These are phyloP conservation scores for Phyllosticta citrichinensis DNA, from an alignment of 2,329 filamentous ascomycete species.

Conservation along the genomic window DNA sequence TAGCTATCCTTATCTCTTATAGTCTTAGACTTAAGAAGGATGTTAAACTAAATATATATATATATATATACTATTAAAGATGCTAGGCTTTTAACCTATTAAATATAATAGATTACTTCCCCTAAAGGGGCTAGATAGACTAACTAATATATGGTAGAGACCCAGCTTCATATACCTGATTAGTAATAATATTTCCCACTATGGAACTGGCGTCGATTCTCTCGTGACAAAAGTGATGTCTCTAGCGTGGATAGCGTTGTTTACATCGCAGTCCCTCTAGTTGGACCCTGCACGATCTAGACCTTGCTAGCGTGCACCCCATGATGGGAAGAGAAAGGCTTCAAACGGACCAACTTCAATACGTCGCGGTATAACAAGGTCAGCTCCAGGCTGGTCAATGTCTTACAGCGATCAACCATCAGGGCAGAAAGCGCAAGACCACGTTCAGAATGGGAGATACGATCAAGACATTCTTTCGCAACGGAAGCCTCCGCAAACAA, in stretches of 20 bases:
- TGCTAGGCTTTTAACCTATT: no score
- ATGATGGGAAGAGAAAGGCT: background rate
- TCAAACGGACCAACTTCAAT: background rate
- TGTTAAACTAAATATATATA: background rate
- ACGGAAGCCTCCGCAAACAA: background rate
- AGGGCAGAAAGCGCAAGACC: background rate
- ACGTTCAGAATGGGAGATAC: background rate
- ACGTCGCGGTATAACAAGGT: background rate
- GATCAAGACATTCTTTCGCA: background rate
- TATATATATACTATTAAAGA: background rate
- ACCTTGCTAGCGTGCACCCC: background rate
- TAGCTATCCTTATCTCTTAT: background rate
- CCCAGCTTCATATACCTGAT: no score
- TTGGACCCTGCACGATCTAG: background rate
- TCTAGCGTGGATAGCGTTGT: background rate
- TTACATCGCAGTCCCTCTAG: background rate
- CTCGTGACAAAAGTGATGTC: no score
- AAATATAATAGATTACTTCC: no score
- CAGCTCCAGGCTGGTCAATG: background rate
- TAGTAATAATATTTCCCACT: no score
- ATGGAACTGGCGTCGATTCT: no score
- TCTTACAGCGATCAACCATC: background rate
- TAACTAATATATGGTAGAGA: no score
- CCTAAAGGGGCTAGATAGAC: no score
- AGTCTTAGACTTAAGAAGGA: background rate